Conservation (phyloP, 225 moss, liverwort and hornwort genomes). For the Ulota crispa region DNA sequence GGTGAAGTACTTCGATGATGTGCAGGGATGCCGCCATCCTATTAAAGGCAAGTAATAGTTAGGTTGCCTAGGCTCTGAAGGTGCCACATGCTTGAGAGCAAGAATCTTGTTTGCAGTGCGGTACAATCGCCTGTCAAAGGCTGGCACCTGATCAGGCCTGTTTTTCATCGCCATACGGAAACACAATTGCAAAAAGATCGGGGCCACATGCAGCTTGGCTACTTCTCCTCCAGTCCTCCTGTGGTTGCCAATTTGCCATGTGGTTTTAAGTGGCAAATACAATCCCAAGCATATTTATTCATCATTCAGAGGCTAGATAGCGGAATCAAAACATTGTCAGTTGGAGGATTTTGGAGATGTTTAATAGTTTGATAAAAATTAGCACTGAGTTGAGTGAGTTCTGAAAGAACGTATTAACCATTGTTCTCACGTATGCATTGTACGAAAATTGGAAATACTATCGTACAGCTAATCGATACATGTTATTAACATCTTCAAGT, state of each 20-base stretch:
- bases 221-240: neutral
- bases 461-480: neutral
- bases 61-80: neutral
- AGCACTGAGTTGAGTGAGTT: neutral
- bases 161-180: neutral
- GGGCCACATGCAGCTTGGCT: neutral
- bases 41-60: too few relatives aligned
- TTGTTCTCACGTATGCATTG: too few relatives aligned
- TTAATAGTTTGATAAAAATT: neutral
- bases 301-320: neutral
- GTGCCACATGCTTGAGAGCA: neutral
- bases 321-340: neutral
- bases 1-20: neutral
- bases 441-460: too few relatives aligned
- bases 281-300: neutral
- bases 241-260: too few relatives aligned
- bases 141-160: neutral
- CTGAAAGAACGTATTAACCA: too few relatives aligned
- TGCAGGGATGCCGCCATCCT: neutral
- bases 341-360: too few relatives aligned
- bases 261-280: neutral
- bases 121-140: neutral
- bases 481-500: too few relatives aligned
- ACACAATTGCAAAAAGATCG: neutral
- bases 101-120: neutral